These are phyloP conservation scores for Hypoxylon sp. DNA, from an alignment of 2,329 filamentous ascomycete species.

Conservation along the genomic window DNA sequence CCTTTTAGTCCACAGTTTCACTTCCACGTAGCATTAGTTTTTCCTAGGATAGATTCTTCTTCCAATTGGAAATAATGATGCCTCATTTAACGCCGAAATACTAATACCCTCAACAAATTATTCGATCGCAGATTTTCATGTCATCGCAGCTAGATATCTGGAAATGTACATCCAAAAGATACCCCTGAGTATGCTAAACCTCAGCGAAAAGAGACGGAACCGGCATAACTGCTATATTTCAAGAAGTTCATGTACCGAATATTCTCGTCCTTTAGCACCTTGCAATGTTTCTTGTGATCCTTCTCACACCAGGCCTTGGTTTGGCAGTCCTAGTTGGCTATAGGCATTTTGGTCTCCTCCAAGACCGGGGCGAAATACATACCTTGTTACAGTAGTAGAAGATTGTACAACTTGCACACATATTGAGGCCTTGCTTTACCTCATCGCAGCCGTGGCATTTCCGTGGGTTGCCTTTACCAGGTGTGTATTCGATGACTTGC, in stretches of 20 bases:
- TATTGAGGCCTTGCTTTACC: slow-evolving; percentile 17
- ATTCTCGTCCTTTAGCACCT: slow-evolving; percentile 34
- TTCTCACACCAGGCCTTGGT: slow-evolving; percentile 40
- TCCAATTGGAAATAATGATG: too few species aligned
- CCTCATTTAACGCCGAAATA: too few species aligned
- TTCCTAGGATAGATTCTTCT: too few species aligned
- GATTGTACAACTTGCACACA: slow-evolving; percentile 31
- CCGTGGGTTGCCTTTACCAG: slow-evolving; percentile 3
- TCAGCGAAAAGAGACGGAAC: slow-evolving; percentile 8
- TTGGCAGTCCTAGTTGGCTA: slow-evolving; percentile 38
- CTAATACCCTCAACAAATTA: too few species aligned
- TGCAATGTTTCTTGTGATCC: slow-evolving; percentile 43
- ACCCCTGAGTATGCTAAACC: neutral
- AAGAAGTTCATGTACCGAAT: slow-evolving; percentile 37
- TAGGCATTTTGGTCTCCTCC: neutral
- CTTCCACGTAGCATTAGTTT: too few species aligned
- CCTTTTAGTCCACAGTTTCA: too few species aligned
- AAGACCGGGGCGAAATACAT: neutral
- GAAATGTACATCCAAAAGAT: neutral
- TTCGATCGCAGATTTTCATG: too few species aligned
- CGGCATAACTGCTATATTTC: slow-evolving; percentile 26
- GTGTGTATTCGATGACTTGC: slow-evolving; percentile 31
- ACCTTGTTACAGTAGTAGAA: slow-evolving; percentile 41
- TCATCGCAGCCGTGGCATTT: slow-evolving; percentile 38
- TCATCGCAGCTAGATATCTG: neutral